Percentiles rank a stretch among this genome's conserved stretches.
phyloP scores from a whole-genome alignment of 768 basidiomycete species.

The Mycena vulgaris region DNA sequence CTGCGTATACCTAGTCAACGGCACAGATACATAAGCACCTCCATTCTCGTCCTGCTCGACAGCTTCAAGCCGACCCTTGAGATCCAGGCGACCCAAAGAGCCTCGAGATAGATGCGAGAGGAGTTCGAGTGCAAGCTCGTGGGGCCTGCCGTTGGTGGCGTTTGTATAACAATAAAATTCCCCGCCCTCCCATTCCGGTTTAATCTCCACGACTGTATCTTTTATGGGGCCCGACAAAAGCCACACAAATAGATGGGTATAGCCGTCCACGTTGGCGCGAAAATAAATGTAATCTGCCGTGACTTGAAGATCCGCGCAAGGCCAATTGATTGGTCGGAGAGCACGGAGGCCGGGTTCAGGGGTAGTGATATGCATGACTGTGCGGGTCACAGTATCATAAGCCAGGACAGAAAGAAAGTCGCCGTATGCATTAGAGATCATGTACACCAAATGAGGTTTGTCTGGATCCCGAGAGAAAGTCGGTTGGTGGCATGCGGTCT shows the following conservation, averaged over 20 bases:
- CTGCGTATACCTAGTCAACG: slow-evolving; percentile 50
- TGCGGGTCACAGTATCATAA: slow-evolving; percentile 48
- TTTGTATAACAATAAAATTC: slow-evolving; percentile 49
- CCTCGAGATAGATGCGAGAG: slow-evolving; percentile 49
- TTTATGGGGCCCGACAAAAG: slow-evolving; percentile 48
- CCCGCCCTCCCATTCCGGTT: slow-evolving; percentile 49
- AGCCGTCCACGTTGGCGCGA: slow-evolving; percentile 57
- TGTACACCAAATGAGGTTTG: slow-evolving; percentile 49
- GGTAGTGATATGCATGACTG: slow-evolving; percentile 56
- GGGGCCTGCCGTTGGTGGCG: slow-evolving; percentile 49
- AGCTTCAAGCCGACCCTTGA: slow-evolving; percentile 41
- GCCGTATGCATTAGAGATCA: slow-evolving; percentile 55
- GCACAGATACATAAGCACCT: slow-evolving; percentile 45
- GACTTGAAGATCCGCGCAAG: slow-evolving; percentile 44
- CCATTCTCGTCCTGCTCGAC: slow-evolving; percentile 43
- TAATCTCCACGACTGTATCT: slow-evolving; percentile 50
- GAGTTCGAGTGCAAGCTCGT: slow-evolving; percentile 50
- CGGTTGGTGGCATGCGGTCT: slow-evolving; percentile 37
- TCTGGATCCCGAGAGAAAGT: slow-evolving; percentile 51
- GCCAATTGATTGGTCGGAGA: slow-evolving; percentile 54
- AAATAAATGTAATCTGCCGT: slow-evolving; percentile 50
- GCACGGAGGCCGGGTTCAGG: slow-evolving; percentile 49
- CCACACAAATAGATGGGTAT: slow-evolving; percentile 47
- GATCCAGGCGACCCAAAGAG: slow-evolving; percentile 50
- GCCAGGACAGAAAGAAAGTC: slow-evolving; percentile 55